Evolutionary conservation across 2,329 filamentous ascomycete genomes (phyloP).

Genomic region (Phialophora tarda): DNA sequence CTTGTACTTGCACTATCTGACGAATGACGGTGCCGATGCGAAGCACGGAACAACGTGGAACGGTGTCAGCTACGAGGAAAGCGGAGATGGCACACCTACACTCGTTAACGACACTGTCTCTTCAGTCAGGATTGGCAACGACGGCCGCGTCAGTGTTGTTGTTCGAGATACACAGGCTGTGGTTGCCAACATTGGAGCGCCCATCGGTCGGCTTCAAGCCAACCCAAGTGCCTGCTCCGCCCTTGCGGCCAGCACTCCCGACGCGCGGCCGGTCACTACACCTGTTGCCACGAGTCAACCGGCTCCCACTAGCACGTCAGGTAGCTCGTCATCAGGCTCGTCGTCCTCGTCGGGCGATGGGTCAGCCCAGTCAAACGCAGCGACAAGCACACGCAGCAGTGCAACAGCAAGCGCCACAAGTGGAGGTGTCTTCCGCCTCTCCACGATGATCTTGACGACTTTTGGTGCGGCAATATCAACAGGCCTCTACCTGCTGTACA

Average conservation of each 20-base stretch:
- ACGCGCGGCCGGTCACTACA: slow-evolving; percentile 26
- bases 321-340: slow-evolving; percentile 24
- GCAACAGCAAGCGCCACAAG: slow-evolving; percentile 33
- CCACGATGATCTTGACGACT: slow-evolving; percentile 34
- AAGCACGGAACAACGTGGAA: slow-evolving; percentile 54
- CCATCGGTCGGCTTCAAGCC: slow-evolving; percentile 28
- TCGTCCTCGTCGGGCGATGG: slow-evolving; percentile 8
- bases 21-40: slow-evolving; percentile 53
- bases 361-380: slow-evolving; percentile 28
- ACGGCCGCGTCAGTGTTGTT: slow-evolving; percentile 45
- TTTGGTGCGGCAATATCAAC: slow-evolving; percentile 27
- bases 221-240: slow-evolving; percentile 35
- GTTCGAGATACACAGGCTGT: slow-evolving; percentile 56
- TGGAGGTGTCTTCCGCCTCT: slow-evolving; percentile 31
- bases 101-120: slow-evolving; percentile 44
- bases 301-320: slow-evolving; percentile 20
- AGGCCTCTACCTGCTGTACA: slow-evolving; percentile 30
- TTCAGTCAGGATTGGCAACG: slow-evolving; percentile 43
- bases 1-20: slow-evolving; percentile 56
- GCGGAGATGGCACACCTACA: slow-evolving; percentile 50
- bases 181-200: slow-evolving; percentile 52
- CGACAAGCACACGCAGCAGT: slow-evolving; percentile 28
- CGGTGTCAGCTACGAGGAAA: slow-evolving; percentile 54
- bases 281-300: slow-evolving; percentile 27
- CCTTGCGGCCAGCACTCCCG: slow-evolving; percentile 30